Percentiles rank a stretch among this genome's conserved stretches.
phyloP scores from a whole-genome alignment of 495 filamentous ascomycete species.

The Talaromyces borbonicus region DNA sequence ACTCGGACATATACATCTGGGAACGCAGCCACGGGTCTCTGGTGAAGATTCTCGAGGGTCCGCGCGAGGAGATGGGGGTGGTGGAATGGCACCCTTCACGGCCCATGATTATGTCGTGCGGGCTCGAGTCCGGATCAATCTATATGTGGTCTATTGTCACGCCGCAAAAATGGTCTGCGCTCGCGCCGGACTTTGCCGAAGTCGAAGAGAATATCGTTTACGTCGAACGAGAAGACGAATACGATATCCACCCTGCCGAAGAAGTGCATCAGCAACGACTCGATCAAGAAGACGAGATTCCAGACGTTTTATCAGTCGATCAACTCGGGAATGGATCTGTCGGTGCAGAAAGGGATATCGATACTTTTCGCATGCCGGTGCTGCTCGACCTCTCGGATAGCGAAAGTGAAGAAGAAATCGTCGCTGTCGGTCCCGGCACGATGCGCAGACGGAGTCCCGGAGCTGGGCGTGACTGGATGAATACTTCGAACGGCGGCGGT shows the following conservation, averaged over 20 bases:
- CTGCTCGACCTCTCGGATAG: constrained; percentile 68
- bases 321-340: constrained; percentile 42
- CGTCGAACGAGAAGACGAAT: constrained; percentile 90
- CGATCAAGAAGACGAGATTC: constrained; percentile 79
- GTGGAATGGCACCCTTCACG: constrained; percentile 94
- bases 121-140: constrained; percentile 77
- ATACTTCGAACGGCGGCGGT: constrained; percentile 28
- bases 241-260: constrained; percentile 92
- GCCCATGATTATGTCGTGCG: constrained; percentile 82
- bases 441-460: constrained; percentile 68
- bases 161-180: constrained; percentile 90
- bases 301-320: constrained; percentile 76
- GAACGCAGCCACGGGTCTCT: constrained; percentile 87
- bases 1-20: constrained; percentile 98
- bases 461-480: constrained; percentile 42
- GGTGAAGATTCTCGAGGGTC: constrained; percentile 90
- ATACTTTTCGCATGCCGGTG: constrained; percentile 76
- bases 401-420: constrained; percentile 79
- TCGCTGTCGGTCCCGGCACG: constrained; percentile 74
- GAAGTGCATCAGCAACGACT: constrained; percentile 86
- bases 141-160: constrained; percentile 90
- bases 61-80: constrained; percentile 86
- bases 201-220: constrained; percentile 98
- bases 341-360: constrained; percentile 36
- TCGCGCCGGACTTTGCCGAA: constrained; percentile 94